A percentile compares a stretch with the other conserved stretches of the same genome.
phyloP scores from a whole-genome alignment of 2,329 filamentous ascomycete species.

The Aphanocladium album region DNA sequence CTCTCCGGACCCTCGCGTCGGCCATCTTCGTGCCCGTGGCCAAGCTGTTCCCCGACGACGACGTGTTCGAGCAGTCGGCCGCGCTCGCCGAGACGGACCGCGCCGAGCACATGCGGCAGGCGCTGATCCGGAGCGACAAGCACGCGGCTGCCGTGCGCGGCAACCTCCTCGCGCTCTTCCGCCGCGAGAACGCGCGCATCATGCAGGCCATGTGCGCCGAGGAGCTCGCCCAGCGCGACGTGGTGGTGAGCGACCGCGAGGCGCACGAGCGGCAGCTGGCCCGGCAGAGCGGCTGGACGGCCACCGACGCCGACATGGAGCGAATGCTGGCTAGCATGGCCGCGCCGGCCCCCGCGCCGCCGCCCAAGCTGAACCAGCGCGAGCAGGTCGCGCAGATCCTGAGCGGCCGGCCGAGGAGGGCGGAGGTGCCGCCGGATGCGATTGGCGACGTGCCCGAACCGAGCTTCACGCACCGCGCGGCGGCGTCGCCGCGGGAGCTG shows the following conservation, averaged over 20 bases:
- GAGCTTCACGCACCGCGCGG: conserved; percentile 15
- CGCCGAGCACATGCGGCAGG: conserved; percentile 14
- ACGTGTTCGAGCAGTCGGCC: conserved; percentile 23
- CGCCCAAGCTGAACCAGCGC: neutral
- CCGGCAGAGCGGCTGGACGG: neutral
- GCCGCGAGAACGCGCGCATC: conserved; percentile 30
- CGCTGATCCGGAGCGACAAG: conserved; percentile 20
- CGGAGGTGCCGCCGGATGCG: neutral
- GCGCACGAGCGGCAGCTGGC: neutral
- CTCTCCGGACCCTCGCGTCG: conserved; percentile 21
- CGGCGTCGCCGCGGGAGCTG: conserved; percentile 19
- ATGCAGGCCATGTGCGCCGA: conserved; percentile 18
- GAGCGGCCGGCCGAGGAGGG: neutral
- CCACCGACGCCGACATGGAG: conserved; percentile 13
- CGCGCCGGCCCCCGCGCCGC: conserved; percentile 11
- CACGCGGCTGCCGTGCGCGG: conserved; percentile 24
- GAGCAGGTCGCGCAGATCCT: neutral
- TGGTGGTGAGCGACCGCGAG: conserved; percentile 8
- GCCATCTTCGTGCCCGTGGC: conserved; percentile 32
- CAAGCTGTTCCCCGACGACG: conserved; percentile 17
- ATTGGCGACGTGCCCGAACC: conserved; percentile 17
- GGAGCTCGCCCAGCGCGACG: conserved; percentile 11
- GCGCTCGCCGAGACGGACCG: conserved; percentile 24
- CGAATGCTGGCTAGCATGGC: conserved; percentile 29
- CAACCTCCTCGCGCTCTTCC: conserved; percentile 27